Evolutionary conservation across 257 asterid species (phyloP).

Genomic region (Eucommia ulmoides): DNA sequence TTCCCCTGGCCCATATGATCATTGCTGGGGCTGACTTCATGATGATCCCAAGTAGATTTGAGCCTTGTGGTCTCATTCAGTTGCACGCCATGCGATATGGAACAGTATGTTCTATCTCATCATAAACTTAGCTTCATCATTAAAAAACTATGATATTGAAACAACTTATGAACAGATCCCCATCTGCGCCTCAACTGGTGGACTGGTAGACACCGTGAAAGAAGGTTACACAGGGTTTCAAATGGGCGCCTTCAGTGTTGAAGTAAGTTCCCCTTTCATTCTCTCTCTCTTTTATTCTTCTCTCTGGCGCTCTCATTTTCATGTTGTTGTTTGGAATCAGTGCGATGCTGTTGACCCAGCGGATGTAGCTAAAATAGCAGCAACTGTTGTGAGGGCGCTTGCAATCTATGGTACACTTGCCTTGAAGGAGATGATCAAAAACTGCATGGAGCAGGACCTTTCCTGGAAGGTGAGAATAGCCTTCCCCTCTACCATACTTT

Average conservation of each 20-base stretch:
- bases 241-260: constrained; percentile 81
- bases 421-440: constrained; percentile 53
- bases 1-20: constrained; percentile 77
- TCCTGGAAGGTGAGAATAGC: constrained; percentile 78
- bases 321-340: constrained; percentile 29
- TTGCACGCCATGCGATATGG: constrained; percentile 98
- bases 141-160: background rate
- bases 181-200: constrained; percentile 92
- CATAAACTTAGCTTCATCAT: background rate
- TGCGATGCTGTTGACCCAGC: constrained; percentile 56
- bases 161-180: constrained; percentile 39
- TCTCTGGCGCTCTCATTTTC: background rate
- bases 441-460: constrained; percentile 84
- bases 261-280: constrained; percentile 24
- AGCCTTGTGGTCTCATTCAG: constrained; percentile 97
- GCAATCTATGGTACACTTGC: constrained; percentile 43
- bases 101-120: constrained; percentile 39
- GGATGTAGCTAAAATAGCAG: constrained; percentile 63
- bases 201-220: constrained; percentile 88
- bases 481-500: background rate
- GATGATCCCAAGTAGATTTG: constrained; percentile 89
- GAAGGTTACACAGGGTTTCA: constrained; percentile 93
- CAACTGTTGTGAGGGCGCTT: constrained; percentile 51
- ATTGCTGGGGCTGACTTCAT: constrained; percentile 82
- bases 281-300: background rate